Evolutionary conservation across 202 grass and related monocot species (phyloP), one percentile per base, ranked within the genome.

Genomic region (Saccharum hybrid): DNA sequence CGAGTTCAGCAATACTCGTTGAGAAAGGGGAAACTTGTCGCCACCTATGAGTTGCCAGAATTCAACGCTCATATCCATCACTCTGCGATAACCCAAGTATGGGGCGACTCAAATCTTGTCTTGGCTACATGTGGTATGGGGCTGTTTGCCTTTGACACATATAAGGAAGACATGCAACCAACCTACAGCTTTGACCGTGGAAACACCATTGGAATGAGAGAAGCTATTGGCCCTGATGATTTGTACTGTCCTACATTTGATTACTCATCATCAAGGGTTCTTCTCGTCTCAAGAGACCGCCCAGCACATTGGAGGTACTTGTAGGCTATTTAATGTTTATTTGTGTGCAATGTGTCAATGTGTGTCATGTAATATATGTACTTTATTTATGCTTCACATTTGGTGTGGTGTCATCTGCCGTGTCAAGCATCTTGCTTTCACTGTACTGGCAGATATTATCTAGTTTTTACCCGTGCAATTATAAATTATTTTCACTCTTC

Each of bases 271-370:
- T 96, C 96, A 14, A 90, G 96, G 84, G 81, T 94, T 85, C 93
- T 99, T 68, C 74, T 99, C 8, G 90, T 99, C 73, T 99, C 93
- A 26, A 96, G 84, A 86, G 93, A 96, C 59, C 89, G 89, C 31
- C 96, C 93, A 62, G 93, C 96, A 28, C 83, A 84, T 19, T 99
- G 96, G 96, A 96, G 91, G 80, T 99, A 96, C 68, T 38, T 97
- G 85, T 88, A 60, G 56, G n/a, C 56, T 72, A 13, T 75, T 86
- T 88, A 45, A 76, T 3, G 6, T 56, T 41, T 77, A 63, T 70
- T 82, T 15, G 52, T 82, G 63, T 74, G 61, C 23, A 54, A 74
- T 30, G 41, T 66, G 67, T 26, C 23, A 54, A 74, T 30, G 41
- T 66, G 66, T 26, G 73, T 33, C 66, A 37, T 92, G 90, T 94